Conservation (phyloP, 192 early-diverging fungal species). For the Linnemannia schmuckeri region DNA sequence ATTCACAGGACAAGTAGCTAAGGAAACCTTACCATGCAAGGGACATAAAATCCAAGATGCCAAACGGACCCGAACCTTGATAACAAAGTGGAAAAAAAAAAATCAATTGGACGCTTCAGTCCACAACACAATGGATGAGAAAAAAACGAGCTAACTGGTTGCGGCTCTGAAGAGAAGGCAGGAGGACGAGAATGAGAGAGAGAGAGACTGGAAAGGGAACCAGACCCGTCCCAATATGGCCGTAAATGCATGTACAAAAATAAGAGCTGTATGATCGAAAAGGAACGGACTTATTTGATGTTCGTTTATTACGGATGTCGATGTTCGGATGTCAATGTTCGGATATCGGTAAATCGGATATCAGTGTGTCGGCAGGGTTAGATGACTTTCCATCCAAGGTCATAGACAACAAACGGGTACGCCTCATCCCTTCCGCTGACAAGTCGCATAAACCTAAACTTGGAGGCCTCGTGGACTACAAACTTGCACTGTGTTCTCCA, state of each 20-base stretch:
- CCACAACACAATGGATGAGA: no score
- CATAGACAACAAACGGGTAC: slow-evolving; percentile 51
- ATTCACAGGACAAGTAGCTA: background rate
- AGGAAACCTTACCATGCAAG: slow-evolving; percentile 1
- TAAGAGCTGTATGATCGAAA: background rate
- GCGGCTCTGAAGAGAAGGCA: background rate
- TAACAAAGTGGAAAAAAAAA: background rate
- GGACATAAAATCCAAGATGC: background rate
- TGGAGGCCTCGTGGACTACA: slow-evolving; percentile 24
- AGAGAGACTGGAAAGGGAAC: background rate
- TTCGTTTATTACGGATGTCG: background rate
- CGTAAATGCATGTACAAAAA: background rate
- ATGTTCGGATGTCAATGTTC: no score
- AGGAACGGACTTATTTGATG: background rate
- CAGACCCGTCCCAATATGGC: background rate
- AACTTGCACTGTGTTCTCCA: slow-evolving; percentile 54
- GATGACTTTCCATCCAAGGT: slow-evolving; percentile 54
- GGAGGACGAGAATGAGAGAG: background rate
- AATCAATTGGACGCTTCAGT: background rate
- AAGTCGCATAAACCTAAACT: slow-evolving; percentile 53
- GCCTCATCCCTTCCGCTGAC: slow-evolving; percentile 43
- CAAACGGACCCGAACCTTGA: slow-evolving; percentile 7
- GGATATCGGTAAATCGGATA: background rate
- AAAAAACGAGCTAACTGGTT: background rate
- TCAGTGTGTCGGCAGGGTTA: background rate